A percentile compares a stretch with the other conserved stretches of the same genome.
Conservation (phyloP, 2,329 filamentous ascomycete genomes). For the Calcarisporium arbuscula region DNA sequence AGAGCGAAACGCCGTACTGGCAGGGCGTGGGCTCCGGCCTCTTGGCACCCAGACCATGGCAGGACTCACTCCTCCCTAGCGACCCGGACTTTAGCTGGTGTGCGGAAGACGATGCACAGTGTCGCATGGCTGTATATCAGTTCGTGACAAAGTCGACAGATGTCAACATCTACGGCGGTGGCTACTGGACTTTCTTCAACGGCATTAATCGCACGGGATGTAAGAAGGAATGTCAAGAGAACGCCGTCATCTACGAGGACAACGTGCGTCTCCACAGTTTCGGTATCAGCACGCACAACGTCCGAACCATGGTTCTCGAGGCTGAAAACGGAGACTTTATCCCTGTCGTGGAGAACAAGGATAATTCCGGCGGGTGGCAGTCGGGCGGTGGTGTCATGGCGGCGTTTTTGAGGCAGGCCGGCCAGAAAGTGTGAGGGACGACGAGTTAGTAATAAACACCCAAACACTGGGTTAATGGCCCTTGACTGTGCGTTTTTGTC, state of each 20-base stretch:
- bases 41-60: slow-evolving; percentile 33
- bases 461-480: too few species aligned
- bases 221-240: slow-evolving; percentile 11
- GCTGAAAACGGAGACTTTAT: slow-evolving; percentile 9
- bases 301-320: slow-evolving; percentile 22
- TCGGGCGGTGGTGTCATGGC: slow-evolving; percentile 22
- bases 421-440: too few species aligned
- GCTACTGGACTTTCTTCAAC: slow-evolving; percentile 21
- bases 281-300: slow-evolving; percentile 20
- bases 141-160: slow-evolving; percentile 9
- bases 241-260: slow-evolving; percentile 12
- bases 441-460: too few species aligned
- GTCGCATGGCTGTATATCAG: slow-evolving; percentile 13
- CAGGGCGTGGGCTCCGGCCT: slow-evolving; percentile 24
- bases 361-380: slow-evolving; percentile 17
- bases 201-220: slow-evolving; percentile 13
- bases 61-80: slow-evolving; percentile 11
- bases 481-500: too few species aligned
- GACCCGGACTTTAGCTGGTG: slow-evolving; percentile 22
- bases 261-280: slow-evolving; percentile 19
- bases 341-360: slow-evolving; percentile 11
- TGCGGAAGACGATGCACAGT: slow-evolving; percentile 16
- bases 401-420: slow-evolving; percentile 19
- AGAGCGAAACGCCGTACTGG: slow-evolving; percentile 41
- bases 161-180: slow-evolving; percentile 15